These are phyloP conservation scores for Wickerhamiella azyma DNA, from an alignment of 805 yeast species.

Conservation along the genomic window DNA sequence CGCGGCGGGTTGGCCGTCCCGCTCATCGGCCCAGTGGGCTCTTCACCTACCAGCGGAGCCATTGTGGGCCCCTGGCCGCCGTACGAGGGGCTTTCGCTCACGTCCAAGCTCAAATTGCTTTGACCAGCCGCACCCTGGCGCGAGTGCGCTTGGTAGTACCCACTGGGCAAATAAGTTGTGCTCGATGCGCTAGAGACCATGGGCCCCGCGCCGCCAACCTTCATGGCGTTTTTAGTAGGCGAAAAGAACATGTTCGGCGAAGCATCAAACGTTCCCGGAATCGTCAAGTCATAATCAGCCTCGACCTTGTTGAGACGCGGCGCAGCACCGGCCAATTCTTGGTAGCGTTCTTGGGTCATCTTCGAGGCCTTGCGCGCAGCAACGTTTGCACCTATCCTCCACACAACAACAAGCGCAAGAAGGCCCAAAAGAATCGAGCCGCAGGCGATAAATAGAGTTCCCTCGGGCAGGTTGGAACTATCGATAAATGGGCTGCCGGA, in stretches of 20 bases:
- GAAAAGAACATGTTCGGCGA: constrained; percentile 42
- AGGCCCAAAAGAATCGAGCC: constrained; percentile 56
- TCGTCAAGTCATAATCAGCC: constrained; percentile 6
- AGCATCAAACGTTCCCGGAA: constrained; percentile 1
- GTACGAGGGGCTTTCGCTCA: neutral
- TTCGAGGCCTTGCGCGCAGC: constrained; percentile 40
- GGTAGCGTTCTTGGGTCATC: constrained; percentile 25
- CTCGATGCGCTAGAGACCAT: constrained; percentile 8
- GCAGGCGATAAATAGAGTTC: constrained; percentile 73
- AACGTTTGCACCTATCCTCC: constrained; percentile 37
- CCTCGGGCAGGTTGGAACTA: constrained; percentile 41
- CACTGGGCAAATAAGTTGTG: constrained; percentile 16
- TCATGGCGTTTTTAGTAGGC: constrained; percentile 65
- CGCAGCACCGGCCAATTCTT: constrained; percentile 11
- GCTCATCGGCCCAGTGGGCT: neutral
- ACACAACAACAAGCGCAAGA: constrained; percentile 35
- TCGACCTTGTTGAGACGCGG: constrained; percentile 10
- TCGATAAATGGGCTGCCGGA: constrained; percentile 51
- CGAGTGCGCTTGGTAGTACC: constrained; percentile 11
- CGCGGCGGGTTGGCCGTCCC: neutral
- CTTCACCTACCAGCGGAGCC: neutral
- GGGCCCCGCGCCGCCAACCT: constrained; percentile 24
- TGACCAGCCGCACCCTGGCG: no score
- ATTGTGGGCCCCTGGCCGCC: neutral
- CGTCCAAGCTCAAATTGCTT: neutral